Evolutionary conservation across 345 rosid species (phyloP).

Genomic region (Clausena lansium): DNA sequence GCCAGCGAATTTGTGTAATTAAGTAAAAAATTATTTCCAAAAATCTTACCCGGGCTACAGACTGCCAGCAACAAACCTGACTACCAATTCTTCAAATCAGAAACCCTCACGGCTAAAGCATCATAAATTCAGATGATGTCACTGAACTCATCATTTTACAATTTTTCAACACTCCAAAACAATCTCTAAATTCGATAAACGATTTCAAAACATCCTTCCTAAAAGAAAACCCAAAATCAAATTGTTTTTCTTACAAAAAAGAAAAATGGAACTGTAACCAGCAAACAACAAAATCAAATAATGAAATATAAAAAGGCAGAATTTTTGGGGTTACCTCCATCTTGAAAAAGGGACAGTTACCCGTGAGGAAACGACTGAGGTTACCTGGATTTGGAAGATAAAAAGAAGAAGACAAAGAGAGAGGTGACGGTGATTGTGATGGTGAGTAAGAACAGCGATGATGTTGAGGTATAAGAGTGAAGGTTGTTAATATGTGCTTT

Average conservation of each 20-base stretch:
- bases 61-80: not conserved
- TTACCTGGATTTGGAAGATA: slow-evolving; percentile 18
- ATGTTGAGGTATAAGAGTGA: slow-evolving; percentile 19
- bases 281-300: too few species aligned
- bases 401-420: slow-evolving; percentile 24
- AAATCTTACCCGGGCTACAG: too few species aligned
- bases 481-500: slow-evolving; percentile 29
- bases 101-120: not conserved
- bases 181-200: not conserved
- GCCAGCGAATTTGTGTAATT: too few species aligned
- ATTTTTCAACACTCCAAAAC: not conserved
- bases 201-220: not conserved
- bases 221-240: not conserved
- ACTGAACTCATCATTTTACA: not conserved
- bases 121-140: not conserved
- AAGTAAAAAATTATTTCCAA: too few species aligned
- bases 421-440: not conserved
- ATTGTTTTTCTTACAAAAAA: not conserved
- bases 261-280: not conserved
- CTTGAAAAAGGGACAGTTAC: slow-evolving; percentile 37
- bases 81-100: not conserved
- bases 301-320: not conserved
- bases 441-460: slow-evolving; percentile 15
- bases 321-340: slow-evolving; percentile 60
- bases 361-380: slow-evolving; percentile 32